Evolutionary conservation across 768 basidiomycete genomes (phyloP), one percentile per base, ranked within the genome.

Genomic region (Boletus reticuloceps): DNA sequence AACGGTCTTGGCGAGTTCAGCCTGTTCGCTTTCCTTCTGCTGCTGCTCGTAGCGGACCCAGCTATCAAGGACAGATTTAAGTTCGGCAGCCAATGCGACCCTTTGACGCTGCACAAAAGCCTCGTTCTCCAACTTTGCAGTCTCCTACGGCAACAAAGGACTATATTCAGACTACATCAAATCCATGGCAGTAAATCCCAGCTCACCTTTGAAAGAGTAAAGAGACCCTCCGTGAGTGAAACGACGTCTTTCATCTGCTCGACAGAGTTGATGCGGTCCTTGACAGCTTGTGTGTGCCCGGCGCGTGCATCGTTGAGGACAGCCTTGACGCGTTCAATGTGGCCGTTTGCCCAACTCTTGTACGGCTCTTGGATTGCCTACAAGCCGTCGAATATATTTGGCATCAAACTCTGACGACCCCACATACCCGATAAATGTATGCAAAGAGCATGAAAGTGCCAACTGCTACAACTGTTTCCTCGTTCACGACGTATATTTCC

Each of bases 41-140:
- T 95, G 92, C 70, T 97, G 95, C 79, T 98, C 96, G 75, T 86
- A 94, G 70, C 97, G 90, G 54, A 94, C 96, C 95, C 95, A 97
- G 72, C 90, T 91, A 79, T 98, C 97, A 53, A 99, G 84, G 39
- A 98, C 95, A 31, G 87, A 65, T 77, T 98, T 98, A 68, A 98
- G 77, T 77, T 99, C 97, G 42, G 89, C 60, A 31, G 94, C 85
- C 67, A 98, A 77, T 41, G 83, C 85, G 55, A 88, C 85, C 74
- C 92, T 89, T 79, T 99, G 97, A 64, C 85, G 82, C 69, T 93
- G 91, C 44, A 89, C 85, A 65, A 98, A 99, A 54, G 89, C 86
- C 64, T 91, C 86, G 56, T 86, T 79, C 76, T 99, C 97, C 65
- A 97, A 79, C 65, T 85, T 76, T 47, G 95, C 95, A 58, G 94